A percentile compares a stretch with the other conserved stretches of the same genome.
These are phyloP conservation scores for Panicum hallii DNA, from an alignment of 202 grass and related monocot species.

Conservation along the genomic window DNA sequence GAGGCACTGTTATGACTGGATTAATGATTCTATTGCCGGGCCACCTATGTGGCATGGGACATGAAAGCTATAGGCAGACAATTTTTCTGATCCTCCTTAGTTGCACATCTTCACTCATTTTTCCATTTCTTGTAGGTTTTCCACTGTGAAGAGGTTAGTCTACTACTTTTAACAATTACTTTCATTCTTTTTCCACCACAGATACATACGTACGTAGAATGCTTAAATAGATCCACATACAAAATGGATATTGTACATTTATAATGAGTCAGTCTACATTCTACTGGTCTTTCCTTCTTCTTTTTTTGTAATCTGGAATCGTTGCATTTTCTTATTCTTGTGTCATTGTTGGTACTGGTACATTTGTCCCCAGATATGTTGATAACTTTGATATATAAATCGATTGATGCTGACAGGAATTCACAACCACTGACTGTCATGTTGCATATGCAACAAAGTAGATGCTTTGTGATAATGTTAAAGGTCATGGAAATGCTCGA, in stretches of 20 bases:
- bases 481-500: conserved; percentile 52
- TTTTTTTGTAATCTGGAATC: conserved; percentile 29
- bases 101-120: conserved; percentile 57
- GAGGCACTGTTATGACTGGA: conserved; percentile 51
- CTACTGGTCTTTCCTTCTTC: conserved; percentile 25
- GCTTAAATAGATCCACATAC: conserved; percentile 53
- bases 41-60: conserved; percentile 32
- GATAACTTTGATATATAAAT: conserved; percentile 50
- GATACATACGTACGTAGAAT: conserved; percentile 62
- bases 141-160: conserved; percentile 58
- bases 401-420: conserved; percentile 47
- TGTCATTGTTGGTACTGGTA: conserved; percentile 46
- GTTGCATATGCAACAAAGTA: conserved; percentile 57
- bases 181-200: conserved; percentile 63
- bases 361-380: conserved; percentile 47
- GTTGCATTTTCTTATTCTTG: conserved; percentile 43
- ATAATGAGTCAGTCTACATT: conserved; percentile 37
- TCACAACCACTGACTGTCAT: conserved; percentile 46
- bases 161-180: conserved; percentile 52
- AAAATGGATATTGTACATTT: conserved; percentile 49
- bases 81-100: conserved; percentile 46
- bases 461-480: conserved; percentile 60
- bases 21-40: conserved; percentile 43
- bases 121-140: conserved; percentile 53
- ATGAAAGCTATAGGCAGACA: conserved; percentile 49